phyloP scores from a whole-genome alignment of 441 rosid species.

The Raphanus hybrid region DNA sequence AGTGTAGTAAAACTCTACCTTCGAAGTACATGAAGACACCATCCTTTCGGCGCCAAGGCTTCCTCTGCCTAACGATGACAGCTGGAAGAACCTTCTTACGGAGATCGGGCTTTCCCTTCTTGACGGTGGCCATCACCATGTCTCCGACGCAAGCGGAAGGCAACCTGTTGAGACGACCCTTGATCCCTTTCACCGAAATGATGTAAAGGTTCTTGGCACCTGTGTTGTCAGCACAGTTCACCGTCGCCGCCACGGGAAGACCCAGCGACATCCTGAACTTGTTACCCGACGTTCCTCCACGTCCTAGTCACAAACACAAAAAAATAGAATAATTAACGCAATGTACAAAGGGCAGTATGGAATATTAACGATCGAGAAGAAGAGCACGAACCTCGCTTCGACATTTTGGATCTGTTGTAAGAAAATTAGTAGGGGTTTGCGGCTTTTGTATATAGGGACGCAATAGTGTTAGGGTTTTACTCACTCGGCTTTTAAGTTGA shows the following conservation, averaged over 20 bases:
- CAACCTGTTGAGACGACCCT: constrained; percentile 69
- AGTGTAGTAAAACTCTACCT: constrained; percentile 35
- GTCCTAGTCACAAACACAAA: constrained; percentile 43
- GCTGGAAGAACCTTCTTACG: constrained; percentile 84
- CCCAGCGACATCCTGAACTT: constrained; percentile 96
- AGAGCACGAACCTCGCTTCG: constrained; percentile 68
- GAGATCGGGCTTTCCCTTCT: constrained; percentile 79
- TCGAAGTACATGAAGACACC: constrained; percentile 91
- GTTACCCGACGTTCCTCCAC: constrained; percentile 90
- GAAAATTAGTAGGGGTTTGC: background rate
- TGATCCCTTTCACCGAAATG: constrained; percentile 81
- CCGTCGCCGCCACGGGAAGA: constrained; percentile 91
- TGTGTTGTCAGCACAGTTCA: constrained; percentile 89
- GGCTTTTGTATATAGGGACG: background rate
- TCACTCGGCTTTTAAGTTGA: background rate
- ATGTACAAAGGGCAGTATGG: background rate
- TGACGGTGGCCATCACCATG: constrained; percentile 87
- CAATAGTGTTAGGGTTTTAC: constrained; percentile 17
- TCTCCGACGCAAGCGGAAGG: constrained; percentile 84
- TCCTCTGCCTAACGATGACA: constrained; percentile 75
- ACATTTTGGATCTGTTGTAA: constrained; percentile 48
- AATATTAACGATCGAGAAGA: background rate
- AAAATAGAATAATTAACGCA: background rate
- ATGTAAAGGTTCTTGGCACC: constrained; percentile 92
- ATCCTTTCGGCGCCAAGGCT: constrained; percentile 91